A percentile compares a stretch with the other conserved stretches of the same genome.
Evolutionary conservation across 192 early-diverging fungal genomes (phyloP).

Genomic region (Umbelopsis sp.): DNA sequence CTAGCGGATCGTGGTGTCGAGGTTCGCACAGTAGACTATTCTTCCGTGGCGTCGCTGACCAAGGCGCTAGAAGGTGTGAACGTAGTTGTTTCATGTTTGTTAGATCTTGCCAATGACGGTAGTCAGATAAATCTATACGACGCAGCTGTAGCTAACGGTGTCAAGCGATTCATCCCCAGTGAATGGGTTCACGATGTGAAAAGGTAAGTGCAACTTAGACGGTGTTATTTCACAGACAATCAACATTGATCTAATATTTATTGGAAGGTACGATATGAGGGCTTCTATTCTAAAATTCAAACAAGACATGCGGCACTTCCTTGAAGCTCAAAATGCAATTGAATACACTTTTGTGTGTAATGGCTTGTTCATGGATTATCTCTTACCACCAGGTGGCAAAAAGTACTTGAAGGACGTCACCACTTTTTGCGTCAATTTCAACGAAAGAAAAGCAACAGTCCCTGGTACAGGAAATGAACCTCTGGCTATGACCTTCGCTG

Average conservation of each 20-base stretch:
- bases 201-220: background rate
- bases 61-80: background rate
- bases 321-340: background rate
- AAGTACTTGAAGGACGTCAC: background rate
- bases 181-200: background rate
- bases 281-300: background rate
- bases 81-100: background rate
- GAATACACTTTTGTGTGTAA: background rate
- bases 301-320: background rate
- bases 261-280: background rate
- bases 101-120: background rate
- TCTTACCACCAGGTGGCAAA: background rate
- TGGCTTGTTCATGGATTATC: conserved; percentile 4
- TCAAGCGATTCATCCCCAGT: conserved; percentile 6
- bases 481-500: background rate
- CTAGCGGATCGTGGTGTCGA: background rate
- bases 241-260: background rate
- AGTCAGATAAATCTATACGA: background rate
- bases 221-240: background rate
- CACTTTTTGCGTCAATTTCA: background rate
- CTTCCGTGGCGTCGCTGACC: background rate
- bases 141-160: background rate
- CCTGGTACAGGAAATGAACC: background rate
- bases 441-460: background rate
- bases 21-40: conserved; percentile 1